Conservation (phyloP, 2,329 filamentous ascomycete genomes). For the Cladosporium sp. region DNA sequence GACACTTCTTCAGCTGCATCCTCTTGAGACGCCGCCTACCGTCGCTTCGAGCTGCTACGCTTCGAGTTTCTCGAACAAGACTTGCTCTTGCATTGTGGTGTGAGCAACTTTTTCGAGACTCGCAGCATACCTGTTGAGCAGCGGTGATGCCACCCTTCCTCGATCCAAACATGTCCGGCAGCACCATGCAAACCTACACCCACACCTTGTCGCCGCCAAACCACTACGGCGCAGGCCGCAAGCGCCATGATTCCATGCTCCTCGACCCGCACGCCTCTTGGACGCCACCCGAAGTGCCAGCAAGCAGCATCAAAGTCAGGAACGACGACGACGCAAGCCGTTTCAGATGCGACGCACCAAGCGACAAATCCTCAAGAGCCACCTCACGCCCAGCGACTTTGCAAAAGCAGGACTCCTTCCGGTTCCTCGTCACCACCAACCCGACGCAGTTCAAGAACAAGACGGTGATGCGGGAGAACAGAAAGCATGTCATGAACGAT, state of each 20-base stretch:
- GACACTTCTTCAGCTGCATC: neutral
- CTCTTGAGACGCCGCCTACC: neutral
- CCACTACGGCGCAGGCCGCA: neutral
- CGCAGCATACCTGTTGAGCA: neutral
- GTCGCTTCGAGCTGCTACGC: neutral
- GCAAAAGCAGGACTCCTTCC: conserved; percentile 16
- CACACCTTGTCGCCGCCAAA: neutral
- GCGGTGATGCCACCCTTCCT: neutral
- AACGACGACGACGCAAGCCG: neutral
- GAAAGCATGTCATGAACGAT: conserved; percentile 36
- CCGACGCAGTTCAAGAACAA: conserved; percentile 34
- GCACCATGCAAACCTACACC: neutral
- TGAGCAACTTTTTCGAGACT: neutral
- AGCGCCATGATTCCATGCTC: neutral
- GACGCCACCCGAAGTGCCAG: neutral
- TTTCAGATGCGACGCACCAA: neutral
- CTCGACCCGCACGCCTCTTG: neutral
- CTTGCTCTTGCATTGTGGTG: neutral
- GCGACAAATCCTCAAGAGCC: too few species aligned
- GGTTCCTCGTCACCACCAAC: conserved; percentile 31
- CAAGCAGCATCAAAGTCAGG: too few species aligned
- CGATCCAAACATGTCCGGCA: neutral
- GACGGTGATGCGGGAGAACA: conserved; percentile 31
- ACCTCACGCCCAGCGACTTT: neutral
- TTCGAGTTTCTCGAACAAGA: neutral